These are phyloP conservation scores for Canavalia ensiformis DNA, from an alignment of 306 rosid species.

Conservation along the genomic window DNA sequence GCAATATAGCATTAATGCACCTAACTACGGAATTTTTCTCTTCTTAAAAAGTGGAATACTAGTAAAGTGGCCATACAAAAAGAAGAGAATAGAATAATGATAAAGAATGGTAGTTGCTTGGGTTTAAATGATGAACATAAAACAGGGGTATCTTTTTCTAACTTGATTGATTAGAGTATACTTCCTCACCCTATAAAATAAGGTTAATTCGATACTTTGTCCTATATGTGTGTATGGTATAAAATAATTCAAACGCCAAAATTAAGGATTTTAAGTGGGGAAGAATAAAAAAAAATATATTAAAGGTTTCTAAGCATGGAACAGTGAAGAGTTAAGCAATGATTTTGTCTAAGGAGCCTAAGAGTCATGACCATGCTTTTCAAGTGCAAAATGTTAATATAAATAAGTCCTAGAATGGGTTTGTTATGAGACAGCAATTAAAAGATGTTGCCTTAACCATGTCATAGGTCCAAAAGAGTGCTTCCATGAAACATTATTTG, in stretches of 20 bases:
- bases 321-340: conserved; percentile 40
- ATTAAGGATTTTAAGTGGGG: background rate
- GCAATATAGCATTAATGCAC: conserved; percentile 39
- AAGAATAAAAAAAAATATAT: background rate
- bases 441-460: conserved; percentile 10
- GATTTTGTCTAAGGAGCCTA: conserved; percentile 39
- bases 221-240: background rate
- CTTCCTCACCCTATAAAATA: background rate
- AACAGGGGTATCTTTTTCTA: background rate
- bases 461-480: conserved; percentile 27
- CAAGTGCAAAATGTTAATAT: conserved; percentile 14
- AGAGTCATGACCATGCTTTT: conserved; percentile 38
- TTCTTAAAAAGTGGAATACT: conserved; percentile 37
- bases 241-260: conserved; percentile 27
- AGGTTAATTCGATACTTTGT: background rate
- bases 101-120: conserved; percentile 42
- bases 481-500: conserved; percentile 38
- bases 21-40: conserved; percentile 37
- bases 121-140: conserved; percentile 43
- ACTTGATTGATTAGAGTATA: background rate
- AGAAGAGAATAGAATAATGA: conserved; percentile 55
- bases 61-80: conserved; percentile 37
- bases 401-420: conserved; percentile 25
- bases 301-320: conserved; percentile 23
- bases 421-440: conserved; percentile 23